Evolutionary conservation across 129 eudicot species (phyloP), one percentile per base, ranked within the genome.

Genomic region (Centaurea solstitialis): DNA sequence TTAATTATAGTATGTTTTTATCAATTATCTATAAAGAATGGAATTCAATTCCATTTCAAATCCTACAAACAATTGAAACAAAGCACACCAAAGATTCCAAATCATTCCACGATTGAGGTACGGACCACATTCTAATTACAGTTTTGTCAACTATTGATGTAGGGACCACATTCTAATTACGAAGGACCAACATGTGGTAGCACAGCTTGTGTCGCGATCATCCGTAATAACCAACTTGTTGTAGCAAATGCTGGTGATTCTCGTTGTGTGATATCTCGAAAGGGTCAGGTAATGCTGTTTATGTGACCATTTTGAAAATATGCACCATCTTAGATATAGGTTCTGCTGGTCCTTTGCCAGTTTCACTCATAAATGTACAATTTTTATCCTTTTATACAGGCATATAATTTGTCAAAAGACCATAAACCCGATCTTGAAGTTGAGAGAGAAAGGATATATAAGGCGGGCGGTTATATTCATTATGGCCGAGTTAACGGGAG

Each of bases 191-290:
- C 84, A 45, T 80, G 91, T 79, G 98, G 98, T 79, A 81, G 97
- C 93, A 94, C 97, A 12, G 97, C 98, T 76, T 94, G 98, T 85
- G 97, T 92, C 72, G 97, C 94, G 43, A 73, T 92, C 70, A 86
- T 92, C 30, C 91, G 85, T 23, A 70, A 90, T 21, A 90, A 90
- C 74, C 89, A 74, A 77, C 78, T 94, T 66, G 43, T 92, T 68
- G 97, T 92, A 68, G 98, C 98, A 81, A 94, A 94, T 89, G 98
- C 98, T 76, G 97, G 98, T 75, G 98, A 94, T 84, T 94, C 98
- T 85, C 97, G 97, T 26, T 92, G 98, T 76, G 97, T 94, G 30
- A 69, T 94, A 77, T 92, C 98, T 21, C 93, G 93, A 45, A 91
- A 86, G 65, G 97, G 98, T 39, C 89, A 90, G 96, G 98, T 94